Evolutionary conservation across 345 rosid genomes (phyloP).

Genomic region (Noccaea bulbosa): DNA sequence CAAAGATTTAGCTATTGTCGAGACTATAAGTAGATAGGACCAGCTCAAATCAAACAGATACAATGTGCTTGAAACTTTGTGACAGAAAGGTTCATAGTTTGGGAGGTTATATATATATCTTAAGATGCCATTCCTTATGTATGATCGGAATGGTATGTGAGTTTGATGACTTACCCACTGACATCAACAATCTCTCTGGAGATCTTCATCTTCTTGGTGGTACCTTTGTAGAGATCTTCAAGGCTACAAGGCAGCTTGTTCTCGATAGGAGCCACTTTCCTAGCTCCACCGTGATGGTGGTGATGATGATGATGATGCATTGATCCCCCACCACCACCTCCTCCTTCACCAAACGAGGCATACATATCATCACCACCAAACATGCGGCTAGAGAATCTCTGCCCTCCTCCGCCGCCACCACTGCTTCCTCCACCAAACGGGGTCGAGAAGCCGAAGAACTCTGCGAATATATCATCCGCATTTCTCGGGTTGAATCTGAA

Average conservation of each 20-base stretch:
- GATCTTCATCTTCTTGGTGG: constrained; percentile 70
- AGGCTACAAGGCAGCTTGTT: constrained; percentile 60
- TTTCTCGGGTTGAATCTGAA: constrained; percentile 69
- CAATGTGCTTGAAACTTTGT: background rate
- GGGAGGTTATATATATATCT: background rate
- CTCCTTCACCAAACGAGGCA: constrained; percentile 60
- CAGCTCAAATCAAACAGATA: constrained; percentile 16
- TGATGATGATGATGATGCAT: constrained; percentile 46
- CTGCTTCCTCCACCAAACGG: constrained; percentile 55
- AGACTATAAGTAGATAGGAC: background rate
- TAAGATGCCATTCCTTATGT: background rate
- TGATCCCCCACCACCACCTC: constrained; percentile 44
- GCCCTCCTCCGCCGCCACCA: constrained; percentile 51
- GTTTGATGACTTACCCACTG: constrained; percentile 52
- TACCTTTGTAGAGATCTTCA: constrained; percentile 65
- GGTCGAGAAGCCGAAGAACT: constrained; percentile 68
- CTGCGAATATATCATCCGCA: constrained; percentile 70
- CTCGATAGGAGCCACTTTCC: constrained; percentile 59
- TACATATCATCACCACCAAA: constrained; percentile 73
- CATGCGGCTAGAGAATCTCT: constrained; percentile 56
- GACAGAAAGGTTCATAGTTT: background rate
- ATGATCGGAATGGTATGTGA: background rate
- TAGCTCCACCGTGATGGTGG: constrained; percentile 42
- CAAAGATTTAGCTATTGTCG: constrained; percentile 1
- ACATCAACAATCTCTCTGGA: constrained; percentile 58